phyloP scores from a whole-genome alignment of 2,329 filamentous ascomycete species.

The Neoarthrinium moseri region DNA sequence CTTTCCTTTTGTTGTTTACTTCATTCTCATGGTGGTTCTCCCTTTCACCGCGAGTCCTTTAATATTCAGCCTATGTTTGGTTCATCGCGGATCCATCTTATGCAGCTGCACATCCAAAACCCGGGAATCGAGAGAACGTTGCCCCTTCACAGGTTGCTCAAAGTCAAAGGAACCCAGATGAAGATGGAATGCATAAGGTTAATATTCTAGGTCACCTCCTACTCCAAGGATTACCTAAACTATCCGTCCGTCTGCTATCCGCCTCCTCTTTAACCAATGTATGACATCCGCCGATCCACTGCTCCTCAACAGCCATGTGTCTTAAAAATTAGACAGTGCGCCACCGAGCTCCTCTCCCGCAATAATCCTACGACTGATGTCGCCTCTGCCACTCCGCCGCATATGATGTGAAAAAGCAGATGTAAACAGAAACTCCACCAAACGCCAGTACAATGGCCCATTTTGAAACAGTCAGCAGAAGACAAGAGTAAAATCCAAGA shows the following conservation, averaged over 20 bases:
- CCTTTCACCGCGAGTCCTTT: too few species aligned
- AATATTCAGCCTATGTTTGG: too few species aligned
- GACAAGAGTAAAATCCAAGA: constrained; percentile 5
- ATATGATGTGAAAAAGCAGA: constrained; percentile 6
- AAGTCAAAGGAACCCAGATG: neutral
- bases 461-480: constrained; percentile 3
- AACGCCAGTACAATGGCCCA: constrained; percentile 13
- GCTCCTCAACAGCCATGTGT: neutral
- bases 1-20: too few species aligned
- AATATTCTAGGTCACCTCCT: neutral
- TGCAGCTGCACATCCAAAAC: too few species aligned
- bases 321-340: too few species aligned
- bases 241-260: neutral
- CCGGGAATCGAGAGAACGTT: too few species aligned
- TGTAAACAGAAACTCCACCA: constrained; percentile 12
- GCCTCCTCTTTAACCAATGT: neutral
- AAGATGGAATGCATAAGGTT: neutral
- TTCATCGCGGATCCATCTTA: too few species aligned
- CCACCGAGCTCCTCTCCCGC: too few species aligned
- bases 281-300: neutral
- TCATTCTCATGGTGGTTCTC: too few species aligned
- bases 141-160: too few species aligned
- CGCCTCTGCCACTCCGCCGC: neutral
- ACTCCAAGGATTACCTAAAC: neutral
- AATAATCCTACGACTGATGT: neutral